Evolutionary conservation across 495 filamentous ascomycete genomes (phyloP), one percentile per base, ranked within the genome.

Genomic region (Daldinia concentrica): DNA sequence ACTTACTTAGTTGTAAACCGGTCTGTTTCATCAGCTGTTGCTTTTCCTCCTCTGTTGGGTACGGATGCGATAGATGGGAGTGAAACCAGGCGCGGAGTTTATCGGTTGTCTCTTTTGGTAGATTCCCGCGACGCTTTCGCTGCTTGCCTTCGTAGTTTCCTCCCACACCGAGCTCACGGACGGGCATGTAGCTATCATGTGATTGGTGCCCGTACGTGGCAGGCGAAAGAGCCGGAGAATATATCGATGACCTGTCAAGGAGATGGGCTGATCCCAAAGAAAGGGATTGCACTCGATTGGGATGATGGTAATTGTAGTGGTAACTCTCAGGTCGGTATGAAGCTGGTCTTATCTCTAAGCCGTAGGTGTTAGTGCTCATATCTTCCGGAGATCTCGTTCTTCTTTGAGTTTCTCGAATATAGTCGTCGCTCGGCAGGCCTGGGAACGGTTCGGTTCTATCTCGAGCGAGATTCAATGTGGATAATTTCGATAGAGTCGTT

Each of bases 41-140:
- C 81, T 97, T 97, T 79, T 97, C 91, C 56, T 96, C 93, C 75
- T 97, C 93, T 34, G 88, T 93, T 6, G 93, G 93, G 74, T 97
- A 97, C 0, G 93, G 93, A 74, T 95, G 93, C 30, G 88, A 82
- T 4, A 94, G 78, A 79, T 97, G 92, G 22, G 85, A 86, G 51
- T 88, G 76, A 65, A 95, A 93, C 93, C 93, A 97, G 14, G 85
- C 81, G n/a, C 91, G 87, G 41, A 97, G 84, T 60, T 90, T 89
- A 78, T 93, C 90, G 0, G 93, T 97, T 0, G 92, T 90, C 8
- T 92, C 89, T 77, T 95, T 96, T 19, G 93, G 93, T 15, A 97
- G 80, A 71, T 97, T 97, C 3, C 93, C 93, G 45, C 93, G 77
- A 5, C 85, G 69, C 64, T 82, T 88, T 57, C 93, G 82, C 52